Base-by-base conservation (phyloP, 108 stramenopile species). In the Nitzschia sp. region DNA sequence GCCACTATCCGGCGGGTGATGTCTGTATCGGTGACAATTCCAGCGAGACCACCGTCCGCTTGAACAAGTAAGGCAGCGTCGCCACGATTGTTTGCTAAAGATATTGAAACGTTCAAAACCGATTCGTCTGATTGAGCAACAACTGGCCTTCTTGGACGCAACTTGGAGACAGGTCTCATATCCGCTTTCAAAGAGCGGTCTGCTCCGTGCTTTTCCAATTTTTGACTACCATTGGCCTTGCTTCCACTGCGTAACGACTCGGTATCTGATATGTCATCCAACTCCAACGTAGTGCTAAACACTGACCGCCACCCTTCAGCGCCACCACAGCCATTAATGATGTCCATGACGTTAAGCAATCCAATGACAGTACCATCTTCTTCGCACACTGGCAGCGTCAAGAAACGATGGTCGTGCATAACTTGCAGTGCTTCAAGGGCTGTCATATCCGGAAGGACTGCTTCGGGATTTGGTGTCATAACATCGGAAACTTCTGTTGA, bases 381-480 rank as follows among this genome's bases (percentile, higher is more conserved):
- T 61, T 95, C 92, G 37, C 84, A 84, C 14, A 97, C 95, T 29
- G 97, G 97, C 40, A 97, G 72, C 15, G 93, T 93, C 66, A 96
- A 77, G 70, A 95, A 96, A 53, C 88, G 84, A 71, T 94, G 82
- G 43, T 97, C 96, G 60, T 92, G 94, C 96, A 97, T 96, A 54
- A 84, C 83, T 56, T 87, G 85, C 65, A 97, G 71, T 12, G 96
- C 96, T 57, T 97, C 96, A 12, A 97, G 51, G 22, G 91, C 86
- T 22, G 88, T 90, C 42, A 86, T 86, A 42, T 93, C 93, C 3
- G 95, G 90, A 26, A 84, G 77, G 8, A 94, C 90, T 11, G 77
- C 78, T 65, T 97, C 95, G 3, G 96, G 96, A 20, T 91, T 87
- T 8, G 91, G 86, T 14, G 96, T 97, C 96, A 97, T 97, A n/a